Conservation (phyloP, 768 basidiomycete species). For the Goffeauzyma gilvescens region DNA sequence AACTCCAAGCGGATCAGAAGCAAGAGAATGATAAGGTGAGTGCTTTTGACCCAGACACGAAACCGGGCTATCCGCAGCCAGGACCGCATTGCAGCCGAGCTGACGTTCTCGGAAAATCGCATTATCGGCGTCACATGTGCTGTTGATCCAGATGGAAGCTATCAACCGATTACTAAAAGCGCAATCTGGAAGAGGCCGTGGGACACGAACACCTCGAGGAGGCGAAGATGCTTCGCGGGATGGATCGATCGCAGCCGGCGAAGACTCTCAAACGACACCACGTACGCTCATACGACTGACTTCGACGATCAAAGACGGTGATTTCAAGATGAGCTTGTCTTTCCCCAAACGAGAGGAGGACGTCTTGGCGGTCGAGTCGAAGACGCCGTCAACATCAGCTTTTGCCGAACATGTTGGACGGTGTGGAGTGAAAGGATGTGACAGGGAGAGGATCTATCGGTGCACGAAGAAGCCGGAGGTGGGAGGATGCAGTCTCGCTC, state of each 20-base stretch:
- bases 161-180: constrained; percentile 30
- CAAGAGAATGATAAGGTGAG: constrained; percentile 30
- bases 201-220: constrained; percentile 16
- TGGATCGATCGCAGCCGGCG: not conserved
- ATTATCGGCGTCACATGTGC: no score
- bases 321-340: constrained; percentile 12
- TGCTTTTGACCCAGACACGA: not conserved
- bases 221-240: not conserved
- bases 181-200: constrained; percentile 23
- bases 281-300: constrained; percentile 14
- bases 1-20: constrained; percentile 29
- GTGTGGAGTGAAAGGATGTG: constrained; percentile 20
- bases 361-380: constrained; percentile 6
- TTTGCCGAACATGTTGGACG: not conserved
- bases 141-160: constrained; percentile 22
- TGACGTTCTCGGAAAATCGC: not conserved
- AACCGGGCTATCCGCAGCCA: not conserved
- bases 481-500: constrained; percentile 20
- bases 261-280: not conserved
- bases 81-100: not conserved
- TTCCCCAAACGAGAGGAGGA: constrained; percentile 14
- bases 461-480: constrained; percentile 17
- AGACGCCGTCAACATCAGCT: not conserved
- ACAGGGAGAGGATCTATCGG: constrained; percentile 17
- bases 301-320: constrained; percentile 13